Evolutionary conservation across 768 basidiomycete species (phyloP), one percentile per base, ranked within the genome.

Genomic region (Tulasnella sp.): DNA sequence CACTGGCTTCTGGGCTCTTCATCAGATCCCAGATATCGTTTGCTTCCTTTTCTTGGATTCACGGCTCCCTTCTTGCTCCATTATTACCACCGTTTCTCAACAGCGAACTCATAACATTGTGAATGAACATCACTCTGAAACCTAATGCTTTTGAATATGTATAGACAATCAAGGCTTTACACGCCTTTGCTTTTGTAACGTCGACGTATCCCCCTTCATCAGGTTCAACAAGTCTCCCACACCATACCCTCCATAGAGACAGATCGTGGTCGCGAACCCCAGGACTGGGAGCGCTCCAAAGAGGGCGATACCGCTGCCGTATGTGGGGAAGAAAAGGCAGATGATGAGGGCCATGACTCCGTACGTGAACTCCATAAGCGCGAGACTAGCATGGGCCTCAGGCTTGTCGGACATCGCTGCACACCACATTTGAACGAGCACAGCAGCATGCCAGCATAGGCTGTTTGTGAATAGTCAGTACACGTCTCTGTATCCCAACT

Each of bases 291-390:
- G 23, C 1, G 53, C 53, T 7, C 53, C 53, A 24, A 55, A 55
- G 34, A 55, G 23, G 34, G 41, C 41, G 10, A 55, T 41, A 3
- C 53, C 53, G n/a, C 53, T 55, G 7, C 32, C 53, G 17, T 55
- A 55, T 24, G 26, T 55, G 17, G 53, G 53, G 53, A 55, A 55
- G 19, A 55, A 27, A 13, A 41, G 34, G 17, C 53, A 55, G 29
- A 55, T 55, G 8, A 27, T 23, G 26, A 27, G 29, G 26, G 53
- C 53, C 23, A 41, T 38, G 53, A 55, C 34, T 7, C 34, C 53
- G 13, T 55, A 55, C n/a, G 53, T 55, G 53, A 55, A 34, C 19
- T 55, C 53, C 53, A 55, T 55, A 24, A 55, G 38, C n/a, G 53
- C 53, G 29, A 41, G 38, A n/a, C 53, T 41, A 41, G 43, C 41